These are phyloP conservation scores for Paramyrothecium sp. DNA, from an alignment of 2,329 filamentous ascomycete genomes.

Conservation along the genomic window DNA sequence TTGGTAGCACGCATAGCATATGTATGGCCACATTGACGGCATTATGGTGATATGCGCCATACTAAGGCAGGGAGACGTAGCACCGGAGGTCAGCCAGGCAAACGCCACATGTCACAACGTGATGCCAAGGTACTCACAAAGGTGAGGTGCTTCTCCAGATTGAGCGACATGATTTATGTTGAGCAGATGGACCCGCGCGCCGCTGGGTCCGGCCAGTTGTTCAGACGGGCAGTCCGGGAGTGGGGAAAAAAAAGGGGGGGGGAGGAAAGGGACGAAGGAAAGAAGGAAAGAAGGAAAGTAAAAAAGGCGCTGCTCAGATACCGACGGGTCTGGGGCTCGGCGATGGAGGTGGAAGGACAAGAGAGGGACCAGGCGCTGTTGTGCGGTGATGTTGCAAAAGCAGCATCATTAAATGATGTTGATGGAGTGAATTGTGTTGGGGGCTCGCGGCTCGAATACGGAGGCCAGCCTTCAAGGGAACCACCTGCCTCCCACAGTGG, in stretches of 20 bases:
- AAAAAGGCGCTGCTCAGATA: too few species aligned
- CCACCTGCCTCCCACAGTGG: not conserved
- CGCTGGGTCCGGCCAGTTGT: too few species aligned
- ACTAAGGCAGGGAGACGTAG: slow-evolving; percentile 49
- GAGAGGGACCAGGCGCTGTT: too few species aligned
- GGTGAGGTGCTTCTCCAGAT: slow-evolving; percentile 78
- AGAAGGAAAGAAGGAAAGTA: too few species aligned
- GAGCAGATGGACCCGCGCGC: slow-evolving; percentile 9
- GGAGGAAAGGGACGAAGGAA: not conserved
- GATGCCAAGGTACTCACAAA: slow-evolving; percentile 60
- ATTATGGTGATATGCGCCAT: slow-evolving; percentile 82
- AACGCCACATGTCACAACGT: not conserved
- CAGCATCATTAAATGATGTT: not conserved
- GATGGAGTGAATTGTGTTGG: not conserved
- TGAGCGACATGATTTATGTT: slow-evolving; percentile 57
- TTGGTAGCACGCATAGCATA: slow-evolving; percentile 74
- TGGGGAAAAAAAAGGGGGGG: slow-evolving; percentile 4
- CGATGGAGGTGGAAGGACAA: not conserved
- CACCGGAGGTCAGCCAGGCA: not conserved
- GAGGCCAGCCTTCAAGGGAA: too few species aligned
- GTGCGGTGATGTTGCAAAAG: not conserved
- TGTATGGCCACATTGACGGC: slow-evolving; percentile 76
- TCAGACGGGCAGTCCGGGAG: too few species aligned
- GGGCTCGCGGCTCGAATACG: not conserved
- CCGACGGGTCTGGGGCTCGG: too few species aligned